These are phyloP conservation scores for Aspergillus ellipticus DNA, from an alignment of 495 filamentous ascomycete genomes.

Conservation along the genomic window DNA sequence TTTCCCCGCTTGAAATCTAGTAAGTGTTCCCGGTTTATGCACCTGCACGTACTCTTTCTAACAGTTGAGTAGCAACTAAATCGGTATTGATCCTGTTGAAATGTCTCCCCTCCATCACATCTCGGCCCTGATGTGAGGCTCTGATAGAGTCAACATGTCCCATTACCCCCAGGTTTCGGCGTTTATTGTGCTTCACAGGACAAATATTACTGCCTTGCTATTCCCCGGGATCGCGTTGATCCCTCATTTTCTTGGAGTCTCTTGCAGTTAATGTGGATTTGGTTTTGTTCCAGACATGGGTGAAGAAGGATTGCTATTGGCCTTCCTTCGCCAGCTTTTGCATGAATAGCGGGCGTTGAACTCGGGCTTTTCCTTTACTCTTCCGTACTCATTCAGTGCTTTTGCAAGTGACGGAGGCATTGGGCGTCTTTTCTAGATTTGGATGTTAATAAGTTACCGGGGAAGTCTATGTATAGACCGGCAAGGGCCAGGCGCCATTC, in stretches of 20 bases:
- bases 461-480: background rate
- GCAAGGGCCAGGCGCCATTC: background rate
- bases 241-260: background rate
- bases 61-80: constrained; percentile 25
- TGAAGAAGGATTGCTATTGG: too few species aligned
- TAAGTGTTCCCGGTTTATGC: constrained; percentile 47
- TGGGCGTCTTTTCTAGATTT: background rate
- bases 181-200: background rate
- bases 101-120: background rate
- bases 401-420: background rate
- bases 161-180: too few species aligned
- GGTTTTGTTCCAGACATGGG: background rate
- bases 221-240: background rate
- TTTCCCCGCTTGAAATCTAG: constrained; percentile 98
- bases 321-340: background rate
- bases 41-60: constrained; percentile 4
- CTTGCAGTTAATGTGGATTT: background rate
- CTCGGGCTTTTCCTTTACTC: background rate
- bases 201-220: background rate
- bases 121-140: background rate
- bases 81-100: background rate
- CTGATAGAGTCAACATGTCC: too few species aligned
- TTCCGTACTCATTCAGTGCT: background rate
- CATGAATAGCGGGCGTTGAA: constrained; percentile 10
- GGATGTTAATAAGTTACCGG: background rate